These are phyloP conservation scores for Breynia disticha DNA, from an alignment of 441 rosid genomes.

Conservation along the genomic window DNA sequence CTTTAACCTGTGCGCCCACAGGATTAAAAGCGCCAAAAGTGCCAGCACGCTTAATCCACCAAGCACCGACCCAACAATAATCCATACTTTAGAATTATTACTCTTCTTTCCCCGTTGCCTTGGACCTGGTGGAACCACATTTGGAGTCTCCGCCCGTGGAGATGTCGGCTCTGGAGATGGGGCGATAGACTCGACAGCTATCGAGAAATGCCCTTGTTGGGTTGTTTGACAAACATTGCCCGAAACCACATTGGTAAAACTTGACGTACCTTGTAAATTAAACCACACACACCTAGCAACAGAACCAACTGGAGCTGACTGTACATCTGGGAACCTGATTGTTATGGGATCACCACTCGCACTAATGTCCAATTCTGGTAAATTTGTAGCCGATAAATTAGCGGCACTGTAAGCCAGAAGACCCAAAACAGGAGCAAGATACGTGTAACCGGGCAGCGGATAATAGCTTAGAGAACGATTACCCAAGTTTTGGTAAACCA, in stretches of 20 bases:
- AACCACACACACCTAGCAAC: constrained; percentile 64
- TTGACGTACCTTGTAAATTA: constrained; percentile 43
- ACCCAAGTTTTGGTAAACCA: constrained; percentile 86
- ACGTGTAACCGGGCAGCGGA: constrained; percentile 43
- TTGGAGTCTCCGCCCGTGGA: constrained; percentile 11
- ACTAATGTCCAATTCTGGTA: constrained; percentile 32
- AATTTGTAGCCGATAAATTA: constrained; percentile 47
- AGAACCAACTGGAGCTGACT: constrained; percentile 43
- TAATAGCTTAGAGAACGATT: constrained; percentile 60
- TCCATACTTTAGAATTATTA: constrained; percentile 42
- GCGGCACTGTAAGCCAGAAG: constrained; percentile 77
- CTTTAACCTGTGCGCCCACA: constrained; percentile 54
- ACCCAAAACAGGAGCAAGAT: constrained; percentile 74
- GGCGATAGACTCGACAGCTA: constrained; percentile 55
- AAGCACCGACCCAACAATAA: constrained; percentile 59
- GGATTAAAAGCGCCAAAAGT: constrained; percentile 33
- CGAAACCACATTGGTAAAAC: constrained; percentile 42
- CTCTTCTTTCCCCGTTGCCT: constrained; percentile 18
- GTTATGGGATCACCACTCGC: constrained; percentile 42
- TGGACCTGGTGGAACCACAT: constrained; percentile 8
- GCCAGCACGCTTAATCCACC: constrained; percentile 57
- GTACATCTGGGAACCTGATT: constrained; percentile 48
- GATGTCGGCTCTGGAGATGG: constrained; percentile 39
- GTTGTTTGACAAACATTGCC: constrained; percentile 46
- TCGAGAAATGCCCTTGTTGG: constrained; percentile 79